Evolutionary conservation across 139 green algal species (phyloP), one percentile per base, ranked within the genome.

Genomic region (Dunaliella sp.): DNA sequence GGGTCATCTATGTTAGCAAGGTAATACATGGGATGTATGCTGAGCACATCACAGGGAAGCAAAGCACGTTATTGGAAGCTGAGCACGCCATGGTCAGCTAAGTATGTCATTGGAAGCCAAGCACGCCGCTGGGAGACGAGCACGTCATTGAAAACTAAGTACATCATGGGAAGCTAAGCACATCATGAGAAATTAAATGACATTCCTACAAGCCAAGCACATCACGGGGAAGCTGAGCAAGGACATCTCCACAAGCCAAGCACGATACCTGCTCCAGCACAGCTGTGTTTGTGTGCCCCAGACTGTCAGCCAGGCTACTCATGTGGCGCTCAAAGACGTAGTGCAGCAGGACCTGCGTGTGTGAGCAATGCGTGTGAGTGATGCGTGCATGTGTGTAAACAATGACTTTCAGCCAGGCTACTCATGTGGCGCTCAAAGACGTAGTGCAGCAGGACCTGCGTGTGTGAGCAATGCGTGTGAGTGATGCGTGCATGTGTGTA

Each of bases 261-360:
- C 16, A 65, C 48, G 16, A 7, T 65, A 65, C 48, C 48, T 65
- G 7, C 16, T 26, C 48, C 48, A 65, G 16, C 7, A 65, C 48
- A 26, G 48, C 16, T 7, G 16, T 16, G 48, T 65, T 65, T 7
- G 16, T 16, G 16, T 7, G 48, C 48, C 48, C 48, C 7, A 65
- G 48, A 26, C 16, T 65, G 7, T 65, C 48, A 65, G 48, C 48
- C 48, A 65, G 16, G 7, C 7, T 65, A 16, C 48, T 16, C 48
- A 65, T 65, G 48, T 89, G 80, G 77, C 91, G 88, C 1, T 91
- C 82, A 81, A 94, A 91, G 24, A 88, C 90, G 76, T 77, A 32
- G 77, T 58, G 36, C 1, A 72, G 57, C 1, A 82, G 28, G 33
- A 73, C 59, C 85, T 77, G 84, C 16, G 48, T 65, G 16, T 65